A percentile compares a stretch with the other conserved stretches of the same genome.
phyloP scores from a whole-genome alignment of 768 basidiomycete genomes.

The Agaricus sinodeliciosus region DNA sequence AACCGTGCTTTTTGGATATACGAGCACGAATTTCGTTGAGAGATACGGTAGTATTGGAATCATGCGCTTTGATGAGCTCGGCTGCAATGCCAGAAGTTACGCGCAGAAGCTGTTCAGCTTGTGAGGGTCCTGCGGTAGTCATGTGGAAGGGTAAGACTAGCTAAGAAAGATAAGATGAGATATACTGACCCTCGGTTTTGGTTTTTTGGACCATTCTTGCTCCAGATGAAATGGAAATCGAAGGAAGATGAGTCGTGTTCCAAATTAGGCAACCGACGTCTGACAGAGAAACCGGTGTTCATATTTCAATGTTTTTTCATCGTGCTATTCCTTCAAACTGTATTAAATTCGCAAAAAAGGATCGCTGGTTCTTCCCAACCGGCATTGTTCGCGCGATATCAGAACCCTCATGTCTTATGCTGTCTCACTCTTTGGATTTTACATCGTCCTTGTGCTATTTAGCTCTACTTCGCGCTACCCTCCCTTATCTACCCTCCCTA shows the following conservation, averaged over 20 bases:
- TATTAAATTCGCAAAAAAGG: no score
- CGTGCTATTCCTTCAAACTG: no score
- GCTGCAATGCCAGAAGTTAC: slow-evolving; percentile 94
- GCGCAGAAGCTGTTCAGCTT: slow-evolving; percentile 84
- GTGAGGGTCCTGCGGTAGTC: slow-evolving; percentile 55
- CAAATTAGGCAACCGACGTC: neutral
- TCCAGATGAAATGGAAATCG: neutral
- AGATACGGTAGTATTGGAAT: slow-evolving; percentile 70
- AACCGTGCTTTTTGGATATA: slow-evolving; percentile 86
- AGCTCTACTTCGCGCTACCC: no score
- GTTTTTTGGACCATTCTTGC: slow-evolving; percentile 17
- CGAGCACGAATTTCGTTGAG: slow-evolving; percentile 83
- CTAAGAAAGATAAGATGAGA: neutral
- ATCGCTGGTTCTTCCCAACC: no score
- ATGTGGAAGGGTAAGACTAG: neutral
- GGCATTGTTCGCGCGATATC: no score
- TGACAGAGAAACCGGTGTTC: no score
- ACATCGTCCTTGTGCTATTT: no score
- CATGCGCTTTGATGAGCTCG: slow-evolving; percentile 85
- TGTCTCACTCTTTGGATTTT: no score
- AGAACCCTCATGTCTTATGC: no score
- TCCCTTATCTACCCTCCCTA: no score
- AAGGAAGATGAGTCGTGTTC: neutral
- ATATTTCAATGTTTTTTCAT: no score
- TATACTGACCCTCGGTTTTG: slow-evolving; percentile 14